Evolutionary conservation across 1,284 basidiomycete genomes (phyloP).

Genomic region (Phellopilus nigrolimitatus): DNA sequence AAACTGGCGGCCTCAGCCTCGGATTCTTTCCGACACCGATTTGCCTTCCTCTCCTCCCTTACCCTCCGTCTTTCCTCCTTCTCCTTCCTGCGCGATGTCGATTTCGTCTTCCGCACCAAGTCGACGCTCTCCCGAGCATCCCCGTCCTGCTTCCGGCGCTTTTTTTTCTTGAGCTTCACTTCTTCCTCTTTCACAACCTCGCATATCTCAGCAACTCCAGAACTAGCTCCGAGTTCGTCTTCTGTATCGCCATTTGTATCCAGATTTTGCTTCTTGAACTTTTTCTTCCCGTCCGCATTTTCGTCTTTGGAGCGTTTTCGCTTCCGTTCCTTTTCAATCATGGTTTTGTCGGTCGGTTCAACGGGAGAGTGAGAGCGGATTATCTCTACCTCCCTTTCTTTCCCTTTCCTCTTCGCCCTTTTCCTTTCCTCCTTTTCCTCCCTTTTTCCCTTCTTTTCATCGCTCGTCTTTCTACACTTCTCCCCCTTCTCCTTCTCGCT

Average conservation of each 20-base stretch:
- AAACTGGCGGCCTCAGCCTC: not conserved
- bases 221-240: not conserved
- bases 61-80: not conserved
- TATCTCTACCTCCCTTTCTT: not conserved
- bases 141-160: not conserved
- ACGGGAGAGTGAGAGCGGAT: not conserved
- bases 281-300: conserved; percentile 11
- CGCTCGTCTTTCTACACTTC: conserved; percentile 1
- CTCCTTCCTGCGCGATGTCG: not conserved
- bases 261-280: conserved; percentile 8
- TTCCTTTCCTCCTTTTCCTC: conserved; percentile 1
- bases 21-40: not conserved
- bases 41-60: not conserved
- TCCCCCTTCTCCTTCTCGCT: conserved; percentile 2
- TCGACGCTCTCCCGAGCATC: not conserved
- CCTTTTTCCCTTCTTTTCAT: not conserved
- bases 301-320: conserved; percentile 4
- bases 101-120: not conserved
- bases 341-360: not conserved
- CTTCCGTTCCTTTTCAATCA: not conserved
- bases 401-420: conserved; percentile 18
- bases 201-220: not conserved
- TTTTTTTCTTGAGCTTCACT: not conserved
- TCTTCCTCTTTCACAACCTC: not conserved
- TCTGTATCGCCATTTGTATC: not conserved